Percentiles rank a stretch among this genome's conserved stretches.
phyloP scores from a whole-genome alignment of 2,329 filamentous ascomycete species.

The Fusarium drepaniforme region DNA sequence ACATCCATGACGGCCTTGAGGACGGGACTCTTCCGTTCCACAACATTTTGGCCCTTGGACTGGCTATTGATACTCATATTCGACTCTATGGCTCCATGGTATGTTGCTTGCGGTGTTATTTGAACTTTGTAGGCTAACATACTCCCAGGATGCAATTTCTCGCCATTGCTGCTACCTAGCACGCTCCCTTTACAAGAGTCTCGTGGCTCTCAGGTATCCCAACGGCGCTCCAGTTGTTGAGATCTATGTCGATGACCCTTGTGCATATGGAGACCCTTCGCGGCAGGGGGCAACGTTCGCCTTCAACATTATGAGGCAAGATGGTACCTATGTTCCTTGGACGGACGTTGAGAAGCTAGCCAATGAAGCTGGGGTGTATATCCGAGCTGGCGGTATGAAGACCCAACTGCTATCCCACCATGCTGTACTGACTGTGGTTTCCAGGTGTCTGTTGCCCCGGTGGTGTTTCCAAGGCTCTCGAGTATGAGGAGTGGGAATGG shows the following conservation, averaged over 20 bases:
- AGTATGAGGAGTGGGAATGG: conserved; percentile 67
- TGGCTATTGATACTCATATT: conserved; percentile 68
- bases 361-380: conserved; percentile 66
- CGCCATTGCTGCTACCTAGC: conserved; percentile 68
- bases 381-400: conserved; percentile 64
- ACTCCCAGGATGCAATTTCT: conserved; percentile 60
- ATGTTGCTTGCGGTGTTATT: background rate
- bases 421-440: background rate
- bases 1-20: conserved; percentile 72
- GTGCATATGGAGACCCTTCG: conserved; percentile 61
- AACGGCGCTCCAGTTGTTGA: conserved; percentile 65
- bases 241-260: conserved; percentile 65
- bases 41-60: conserved; percentile 71
- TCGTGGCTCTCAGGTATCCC: conserved; percentile 62
- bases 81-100: conserved; percentile 69
- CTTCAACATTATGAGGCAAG: conserved; percentile 69
- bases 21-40: conserved; percentile 77
- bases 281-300: conserved; percentile 72
- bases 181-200: conserved; percentile 59
- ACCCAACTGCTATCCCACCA: no score
- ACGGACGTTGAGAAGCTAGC: conserved; percentile 70
- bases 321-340: conserved; percentile 67
- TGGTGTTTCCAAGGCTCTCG: conserved; percentile 59
- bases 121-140: background rate
- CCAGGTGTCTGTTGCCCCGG: conserved; percentile 62